Conservation (phyloP, 2,329 filamentous ascomycete genomes). For the Stachybotrys chartarum region DNA sequence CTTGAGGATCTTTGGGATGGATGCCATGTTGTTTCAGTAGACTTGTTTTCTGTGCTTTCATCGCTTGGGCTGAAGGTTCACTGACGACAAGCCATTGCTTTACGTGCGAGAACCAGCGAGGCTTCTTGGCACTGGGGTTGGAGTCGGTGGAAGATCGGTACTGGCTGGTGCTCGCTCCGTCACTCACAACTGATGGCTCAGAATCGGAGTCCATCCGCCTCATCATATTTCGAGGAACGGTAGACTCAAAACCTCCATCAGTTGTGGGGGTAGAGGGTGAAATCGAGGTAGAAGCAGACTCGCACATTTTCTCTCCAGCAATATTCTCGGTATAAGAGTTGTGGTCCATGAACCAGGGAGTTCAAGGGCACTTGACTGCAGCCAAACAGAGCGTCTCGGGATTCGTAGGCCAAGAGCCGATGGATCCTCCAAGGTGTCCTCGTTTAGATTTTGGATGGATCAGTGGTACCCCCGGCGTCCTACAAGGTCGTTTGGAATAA, state of each 20-base stretch:
- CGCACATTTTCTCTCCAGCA: not conserved
- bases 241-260: not conserved
- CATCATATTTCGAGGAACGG: not conserved
- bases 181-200: constrained; percentile 11
- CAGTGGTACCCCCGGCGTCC: too few species aligned
- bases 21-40: constrained; percentile 37
- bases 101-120: constrained; percentile 33
- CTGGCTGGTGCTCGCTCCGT: constrained; percentile 9
- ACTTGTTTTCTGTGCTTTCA: constrained; percentile 37
- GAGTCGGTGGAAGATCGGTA: constrained; percentile 5
- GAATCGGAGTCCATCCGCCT: not conserved
- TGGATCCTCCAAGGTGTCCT: too few species aligned
- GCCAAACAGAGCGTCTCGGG: too few species aligned
- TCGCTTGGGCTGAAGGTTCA: constrained; percentile 42
- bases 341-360: too few species aligned
- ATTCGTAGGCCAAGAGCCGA: too few species aligned
- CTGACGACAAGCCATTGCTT: constrained; percentile 41
- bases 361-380: too few species aligned
- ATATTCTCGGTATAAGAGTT: too few species aligned
- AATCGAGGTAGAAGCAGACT: not conserved
- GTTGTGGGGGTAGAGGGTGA: not conserved
- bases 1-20: constrained; percentile 32
- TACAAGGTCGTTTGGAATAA: too few species aligned
- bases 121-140: constrained; percentile 19
- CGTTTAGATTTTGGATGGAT: too few species aligned